Evolutionary conservation across 768 basidiomycete genomes (phyloP).

Genomic region (Trametopsis cervina): DNA sequence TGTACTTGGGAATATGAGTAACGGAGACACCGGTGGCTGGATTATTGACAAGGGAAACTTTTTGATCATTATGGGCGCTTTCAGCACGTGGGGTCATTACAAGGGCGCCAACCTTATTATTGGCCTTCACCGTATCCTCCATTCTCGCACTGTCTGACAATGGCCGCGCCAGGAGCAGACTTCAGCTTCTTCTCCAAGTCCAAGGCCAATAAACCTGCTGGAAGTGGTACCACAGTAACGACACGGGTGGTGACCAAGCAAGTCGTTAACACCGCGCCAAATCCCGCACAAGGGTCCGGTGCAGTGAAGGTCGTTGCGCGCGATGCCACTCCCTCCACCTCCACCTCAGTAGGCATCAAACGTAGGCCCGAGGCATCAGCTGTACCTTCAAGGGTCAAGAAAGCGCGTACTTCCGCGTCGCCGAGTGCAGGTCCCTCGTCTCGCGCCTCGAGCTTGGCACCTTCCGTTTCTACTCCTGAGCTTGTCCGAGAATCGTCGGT

Average conservation of each 20-base stretch:
- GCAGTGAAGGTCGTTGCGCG: constrained; percentile 18
- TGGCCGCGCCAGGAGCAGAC: constrained; percentile 13
- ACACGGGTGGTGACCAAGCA: constrained; percentile 23
- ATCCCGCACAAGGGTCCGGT: constrained; percentile 11
- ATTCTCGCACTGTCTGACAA: background rate
- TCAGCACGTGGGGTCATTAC: too few species aligned
- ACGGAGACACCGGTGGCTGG: background rate
- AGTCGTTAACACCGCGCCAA: constrained; percentile 17
- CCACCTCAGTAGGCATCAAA: constrained; percentile 14
- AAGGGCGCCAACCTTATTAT: background rate
- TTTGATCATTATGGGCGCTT: too few species aligned
- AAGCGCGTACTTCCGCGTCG: constrained; percentile 20
- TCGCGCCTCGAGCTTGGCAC: constrained; percentile 16
- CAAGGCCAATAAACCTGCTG: constrained; percentile 14
- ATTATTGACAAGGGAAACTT: background rate
- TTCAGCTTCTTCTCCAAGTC: constrained; percentile 28
- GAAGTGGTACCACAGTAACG: constrained; percentile 15
- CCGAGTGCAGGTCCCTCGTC: constrained; percentile 12
- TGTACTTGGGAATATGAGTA: background rate
- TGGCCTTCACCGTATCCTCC: background rate
- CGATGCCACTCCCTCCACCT: constrained; percentile 16
- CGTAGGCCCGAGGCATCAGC: constrained; percentile 15
- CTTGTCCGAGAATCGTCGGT: constrained; percentile 11
- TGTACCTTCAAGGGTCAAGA: constrained; percentile 13
- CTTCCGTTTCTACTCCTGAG: constrained; percentile 8